phyloP scores from a whole-genome alignment of 805 yeast species.

The Scheffersomyces lignosus region DNA sequence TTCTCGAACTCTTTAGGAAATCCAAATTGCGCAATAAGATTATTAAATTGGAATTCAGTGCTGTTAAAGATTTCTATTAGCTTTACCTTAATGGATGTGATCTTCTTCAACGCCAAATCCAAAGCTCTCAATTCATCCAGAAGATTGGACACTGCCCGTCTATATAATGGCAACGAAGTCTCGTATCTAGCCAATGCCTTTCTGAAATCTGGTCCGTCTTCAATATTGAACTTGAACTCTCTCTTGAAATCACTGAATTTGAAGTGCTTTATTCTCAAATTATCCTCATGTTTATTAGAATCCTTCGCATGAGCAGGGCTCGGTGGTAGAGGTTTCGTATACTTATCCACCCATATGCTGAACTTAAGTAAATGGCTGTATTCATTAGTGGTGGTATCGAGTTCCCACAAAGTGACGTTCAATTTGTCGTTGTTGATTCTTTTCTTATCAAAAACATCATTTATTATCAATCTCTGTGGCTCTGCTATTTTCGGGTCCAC shows the following conservation, averaged over 20 bases:
- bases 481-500: slow-evolving; percentile 14
- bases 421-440: slow-evolving; percentile 16
- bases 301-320: too few species aligned
- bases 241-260: slow-evolving; percentile 20
- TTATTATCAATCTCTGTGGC: slow-evolving; percentile 25
- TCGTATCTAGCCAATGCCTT: slow-evolving; percentile 33
- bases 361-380: slow-evolving; percentile 22
- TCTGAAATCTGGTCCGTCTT: slow-evolving; percentile 47
- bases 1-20: slow-evolving; percentile 26
- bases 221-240: slow-evolving; percentile 34
- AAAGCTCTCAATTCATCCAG: slow-evolving; percentile 32
- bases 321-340: neutral
- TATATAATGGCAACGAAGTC: slow-evolving; percentile 26
- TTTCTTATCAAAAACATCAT: slow-evolving; percentile 22
- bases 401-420: slow-evolving; percentile 28
- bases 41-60: slow-evolving; percentile 23
- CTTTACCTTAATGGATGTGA: slow-evolving; percentile 16
- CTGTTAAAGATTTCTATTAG: slow-evolving; percentile 23
- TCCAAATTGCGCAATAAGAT: slow-evolving; percentile 21
- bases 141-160: slow-evolving; percentile 20
- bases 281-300: neutral
- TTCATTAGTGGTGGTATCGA: slow-evolving; percentile 10
- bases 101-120: slow-evolving; percentile 24
- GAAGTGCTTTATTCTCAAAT: slow-evolving; percentile 2
- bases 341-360: slow-evolving; percentile 25